Percentiles rank a stretch among this genome's conserved stretches.
phyloP scores from a whole-genome alignment of 2,329 filamentous ascomycete genomes.

The Alternaria arborescens region DNA sequence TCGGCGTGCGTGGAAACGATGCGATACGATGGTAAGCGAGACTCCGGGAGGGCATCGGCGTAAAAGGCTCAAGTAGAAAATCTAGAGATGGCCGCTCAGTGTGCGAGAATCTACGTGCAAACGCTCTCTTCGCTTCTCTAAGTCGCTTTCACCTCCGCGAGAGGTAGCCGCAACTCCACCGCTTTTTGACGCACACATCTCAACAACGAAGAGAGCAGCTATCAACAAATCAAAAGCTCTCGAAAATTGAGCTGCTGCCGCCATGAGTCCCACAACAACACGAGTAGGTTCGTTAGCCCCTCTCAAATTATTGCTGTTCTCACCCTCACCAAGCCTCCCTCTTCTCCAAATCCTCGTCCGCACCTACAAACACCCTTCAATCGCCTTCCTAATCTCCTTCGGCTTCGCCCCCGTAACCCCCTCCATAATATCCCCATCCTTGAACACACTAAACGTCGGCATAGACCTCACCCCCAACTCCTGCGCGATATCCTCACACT shows the following conservation, averaged over 20 bases:
- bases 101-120: background rate
- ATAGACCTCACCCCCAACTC: constrained; percentile 39
- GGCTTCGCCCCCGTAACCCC: constrained; percentile 32
- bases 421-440: constrained; percentile 41
- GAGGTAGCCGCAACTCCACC: background rate
- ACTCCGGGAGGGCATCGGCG: background rate
- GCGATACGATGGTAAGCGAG: background rate
- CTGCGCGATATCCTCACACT: constrained; percentile 42
- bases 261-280: background rate
- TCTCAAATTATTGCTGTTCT: background rate
- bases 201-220: no score
- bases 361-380: constrained; percentile 31
- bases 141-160: background rate
- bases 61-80: background rate
- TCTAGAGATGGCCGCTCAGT: no score
- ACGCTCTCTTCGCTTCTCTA: background rate
- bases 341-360: background rate
- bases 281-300: background rate
- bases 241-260: no score
- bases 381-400: constrained; percentile 34
- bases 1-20: background rate
- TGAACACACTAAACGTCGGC: constrained; percentile 42
- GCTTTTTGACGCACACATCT: background rate
- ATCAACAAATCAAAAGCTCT: no score
- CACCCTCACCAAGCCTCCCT: background rate